Evolutionary conservation across 768 basidiomycete genomes (phyloP).

Genomic region (Boletus patriciae): DNA sequence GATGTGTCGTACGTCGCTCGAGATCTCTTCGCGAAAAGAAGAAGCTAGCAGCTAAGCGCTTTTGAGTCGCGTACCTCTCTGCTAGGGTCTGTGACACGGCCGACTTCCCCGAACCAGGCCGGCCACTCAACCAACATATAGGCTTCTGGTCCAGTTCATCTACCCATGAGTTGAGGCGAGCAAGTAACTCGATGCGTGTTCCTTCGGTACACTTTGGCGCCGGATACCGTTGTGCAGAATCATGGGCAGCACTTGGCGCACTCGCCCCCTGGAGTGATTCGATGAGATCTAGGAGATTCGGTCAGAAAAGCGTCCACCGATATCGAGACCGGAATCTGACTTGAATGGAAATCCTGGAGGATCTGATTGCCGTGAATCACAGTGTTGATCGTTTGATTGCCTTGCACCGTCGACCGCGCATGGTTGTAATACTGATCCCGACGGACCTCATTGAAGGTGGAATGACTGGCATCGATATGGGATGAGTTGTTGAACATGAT

Average conservation of each 20-base stretch:
- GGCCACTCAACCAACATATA: constrained; percentile 28
- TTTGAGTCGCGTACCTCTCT: constrained; percentile 20
- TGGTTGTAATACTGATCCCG: constrained; percentile 16
- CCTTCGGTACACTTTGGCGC: constrained; percentile 25
- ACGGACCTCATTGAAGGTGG: constrained; percentile 18
- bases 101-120: constrained; percentile 28
- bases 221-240: constrained; percentile 20
- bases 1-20: constrained; percentile 22
- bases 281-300: constrained; percentile 7
- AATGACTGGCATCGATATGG: constrained; percentile 12
- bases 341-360: constrained; percentile 9
- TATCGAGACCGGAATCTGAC: not conserved
- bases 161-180: constrained; percentile 15
- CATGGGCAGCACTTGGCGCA: constrained; percentile 21
- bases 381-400: constrained; percentile 16
- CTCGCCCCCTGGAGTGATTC: constrained; percentile 15
- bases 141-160: constrained; percentile 8
- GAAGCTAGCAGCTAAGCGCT: constrained; percentile 35
- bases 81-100: constrained; percentile 35
- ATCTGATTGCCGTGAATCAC: constrained; percentile 23
- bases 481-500: constrained; percentile 19
- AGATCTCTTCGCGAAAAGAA: constrained; percentile 36
- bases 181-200: constrained; percentile 21
- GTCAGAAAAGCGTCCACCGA: not conserved
- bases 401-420: constrained; percentile 11